phyloP scores from a whole-genome alignment of 305 asterid genomes.

The Fraxinus angustifolia region DNA sequence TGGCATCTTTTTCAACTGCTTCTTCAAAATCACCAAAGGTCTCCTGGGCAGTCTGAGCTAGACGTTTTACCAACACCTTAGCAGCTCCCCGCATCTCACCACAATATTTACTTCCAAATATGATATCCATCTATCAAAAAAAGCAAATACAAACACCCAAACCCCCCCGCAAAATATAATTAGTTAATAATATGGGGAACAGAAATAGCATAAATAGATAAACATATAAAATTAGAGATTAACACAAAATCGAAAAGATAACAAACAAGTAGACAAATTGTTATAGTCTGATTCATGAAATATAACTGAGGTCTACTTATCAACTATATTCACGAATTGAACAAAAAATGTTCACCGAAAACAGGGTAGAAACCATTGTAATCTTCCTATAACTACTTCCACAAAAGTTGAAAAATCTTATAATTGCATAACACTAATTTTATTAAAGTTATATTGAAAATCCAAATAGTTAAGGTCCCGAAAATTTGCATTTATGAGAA shows the following conservation, averaged over 20 bases:
- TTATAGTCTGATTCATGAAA: not conserved
- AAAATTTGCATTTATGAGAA: not conserved
- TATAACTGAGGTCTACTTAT: not conserved
- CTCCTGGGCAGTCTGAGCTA: slow-evolving; percentile 91
- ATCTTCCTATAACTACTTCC: not conserved
- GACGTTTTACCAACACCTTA: slow-evolving; percentile 54
- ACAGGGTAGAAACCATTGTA: not conserved
- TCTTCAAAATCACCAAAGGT: slow-evolving; percentile 93
- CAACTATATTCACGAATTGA: not conserved
- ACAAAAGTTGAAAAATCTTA: not conserved
- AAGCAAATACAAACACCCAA: slow-evolving; percentile 15
- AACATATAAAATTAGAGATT: not conserved
- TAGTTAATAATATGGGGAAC: not conserved
- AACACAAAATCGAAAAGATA: not conserved
- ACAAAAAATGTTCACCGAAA: not conserved
- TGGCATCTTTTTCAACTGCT: slow-evolving; percentile 93
- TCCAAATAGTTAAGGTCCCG: not conserved
- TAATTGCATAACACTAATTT: not conserved
- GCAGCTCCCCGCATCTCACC: slow-evolving; percentile 78
- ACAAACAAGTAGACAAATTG: not conserved
- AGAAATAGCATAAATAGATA: not conserved
- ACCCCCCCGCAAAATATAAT: not conserved
- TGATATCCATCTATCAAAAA: slow-evolving; percentile 55
- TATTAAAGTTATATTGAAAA: not conserved
- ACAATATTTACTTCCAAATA: slow-evolving; percentile 63